phyloP scores from a whole-genome alignment of 179 eudicot species.

The Carnegiea gigantea region DNA sequence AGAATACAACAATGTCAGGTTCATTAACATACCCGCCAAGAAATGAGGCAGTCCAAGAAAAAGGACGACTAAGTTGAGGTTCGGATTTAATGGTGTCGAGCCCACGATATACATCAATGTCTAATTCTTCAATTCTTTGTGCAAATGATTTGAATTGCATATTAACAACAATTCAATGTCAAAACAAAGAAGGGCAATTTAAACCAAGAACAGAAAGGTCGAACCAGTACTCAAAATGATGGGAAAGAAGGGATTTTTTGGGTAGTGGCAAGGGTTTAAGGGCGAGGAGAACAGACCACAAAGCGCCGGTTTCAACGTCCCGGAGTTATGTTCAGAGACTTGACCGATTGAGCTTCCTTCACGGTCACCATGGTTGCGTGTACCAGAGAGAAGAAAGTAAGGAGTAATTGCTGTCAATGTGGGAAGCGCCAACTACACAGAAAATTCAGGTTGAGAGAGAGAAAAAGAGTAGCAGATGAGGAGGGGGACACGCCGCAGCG shows the following conservation, averaged over 20 bases:
- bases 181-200: neutral
- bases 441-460: neutral
- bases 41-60: constrained; percentile 67
- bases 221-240: neutral
- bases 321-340: constrained; percentile 52
- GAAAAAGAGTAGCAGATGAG: neutral
- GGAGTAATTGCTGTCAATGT: neutral
- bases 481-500: neutral
- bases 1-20: neutral
- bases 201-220: neutral
- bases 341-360: constrained; percentile 54
- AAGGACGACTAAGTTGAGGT: constrained; percentile 73
- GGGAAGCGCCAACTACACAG: neutral
- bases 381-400: neutral
- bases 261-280: constrained; percentile 3
- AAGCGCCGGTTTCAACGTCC: constrained; percentile 86
- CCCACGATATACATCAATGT: constrained; percentile 65
- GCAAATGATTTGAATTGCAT: constrained; percentile 86
- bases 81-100: constrained; percentile 61
- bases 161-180: constrained; percentile 5
- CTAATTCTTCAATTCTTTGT: constrained; percentile 69
- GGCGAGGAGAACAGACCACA: constrained; percentile 39
- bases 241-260: neutral
- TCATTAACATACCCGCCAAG: constrained; percentile 67
- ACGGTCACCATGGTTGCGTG: constrained; percentile 52